Base-by-base conservation (phyloP, 176 grass and related monocot species). In the Cocos nucifera region DNA sequence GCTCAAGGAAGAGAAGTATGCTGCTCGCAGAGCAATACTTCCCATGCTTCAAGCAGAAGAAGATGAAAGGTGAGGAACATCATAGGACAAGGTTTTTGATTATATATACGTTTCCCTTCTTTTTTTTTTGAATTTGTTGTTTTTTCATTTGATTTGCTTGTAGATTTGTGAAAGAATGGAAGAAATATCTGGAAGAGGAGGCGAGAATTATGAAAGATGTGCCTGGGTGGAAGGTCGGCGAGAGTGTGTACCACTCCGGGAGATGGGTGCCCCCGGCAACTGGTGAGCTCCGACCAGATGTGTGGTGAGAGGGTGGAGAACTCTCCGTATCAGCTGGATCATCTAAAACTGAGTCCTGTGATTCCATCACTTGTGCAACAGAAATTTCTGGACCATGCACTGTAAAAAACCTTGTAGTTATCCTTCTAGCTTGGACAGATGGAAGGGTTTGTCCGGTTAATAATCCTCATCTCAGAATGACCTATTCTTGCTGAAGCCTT, bases 111-210 rank as follows among this genome's bases (percentile, higher is more conserved):
- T 6, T 35, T 35, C 8, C 32, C 29, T 6, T 7, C 29, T 6
- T 7, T 32, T 39, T 9, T 39, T 39, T 10, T 39, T 39, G 8
- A 10, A 39, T 39, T 7, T 39, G 21, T 21, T 9, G 6, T 62
- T 19, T 17, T 29, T 22, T n/a, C 27, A 56, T 52, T 4, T 63
- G 17, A 58, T 2, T 64, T 44, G 35, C 4, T 62, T 19, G 4
- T 63, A 98, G 94, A 69, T 98, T 86, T 83, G 94, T 86, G 27
- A 98, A 93, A 73, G 94, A 98, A 56, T 98, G 94, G 94, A 93
- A 81, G 27, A 93, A 89, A 61, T 92, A 89, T 79, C 77, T 98
- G 44, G 88, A 86, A 48, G 84, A 92, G 29, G 94, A 98, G 65
- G 85, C 88, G 0, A 83, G 73, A 59, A 88, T 98, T 44, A 98